Conservation (phyloP, 1,284 basidiomycete species). For the Heliocybe sulcata region DNA sequence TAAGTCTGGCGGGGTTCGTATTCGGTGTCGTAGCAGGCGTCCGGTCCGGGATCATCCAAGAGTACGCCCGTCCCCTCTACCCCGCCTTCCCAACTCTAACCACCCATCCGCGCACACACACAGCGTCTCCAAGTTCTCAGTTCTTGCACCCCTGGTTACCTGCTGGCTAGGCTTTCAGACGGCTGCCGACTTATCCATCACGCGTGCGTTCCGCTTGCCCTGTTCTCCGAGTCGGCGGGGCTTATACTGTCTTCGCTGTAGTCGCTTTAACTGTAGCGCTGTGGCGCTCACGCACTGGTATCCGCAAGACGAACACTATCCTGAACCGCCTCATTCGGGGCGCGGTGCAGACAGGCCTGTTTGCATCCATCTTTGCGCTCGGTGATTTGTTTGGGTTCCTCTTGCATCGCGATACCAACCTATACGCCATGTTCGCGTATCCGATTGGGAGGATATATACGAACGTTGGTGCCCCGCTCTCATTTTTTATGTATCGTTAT, state of each 20-base stretch:
- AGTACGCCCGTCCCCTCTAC: slow-evolving; percentile 24
- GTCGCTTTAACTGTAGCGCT: slow-evolving; percentile 28
- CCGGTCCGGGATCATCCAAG: slow-evolving; percentile 26
- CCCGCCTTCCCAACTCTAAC: no score
- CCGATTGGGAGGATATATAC: slow-evolving; percentile 38
- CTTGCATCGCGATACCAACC: slow-evolving; percentile 22
- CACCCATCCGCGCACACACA: background rate
- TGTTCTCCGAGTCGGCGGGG: background rate
- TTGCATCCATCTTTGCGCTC: slow-evolving; percentile 35
- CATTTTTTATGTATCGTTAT: background rate
- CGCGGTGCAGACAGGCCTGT: slow-evolving; percentile 38
- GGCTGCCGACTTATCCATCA: slow-evolving; percentile 29
- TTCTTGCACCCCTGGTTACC: slow-evolving; percentile 20
- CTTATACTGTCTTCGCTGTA: slow-evolving; percentile 3
- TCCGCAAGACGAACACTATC: slow-evolving; percentile 34
- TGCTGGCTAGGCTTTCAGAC: slow-evolving; percentile 35
- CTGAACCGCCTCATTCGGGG: slow-evolving; percentile 39
- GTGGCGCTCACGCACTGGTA: slow-evolving; percentile 32
- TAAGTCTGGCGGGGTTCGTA: slow-evolving; percentile 27
- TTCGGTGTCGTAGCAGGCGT: slow-evolving; percentile 30
- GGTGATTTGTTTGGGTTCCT: slow-evolving; percentile 34
- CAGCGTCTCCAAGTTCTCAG: slow-evolving; percentile 14
- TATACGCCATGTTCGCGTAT: slow-evolving; percentile 37
- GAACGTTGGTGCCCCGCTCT: slow-evolving; percentile 24
- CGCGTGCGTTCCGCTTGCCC: slow-evolving; percentile 18